phyloP scores from a whole-genome alignment of 1,139 yeast species.

The Candida neerlandica region DNA sequence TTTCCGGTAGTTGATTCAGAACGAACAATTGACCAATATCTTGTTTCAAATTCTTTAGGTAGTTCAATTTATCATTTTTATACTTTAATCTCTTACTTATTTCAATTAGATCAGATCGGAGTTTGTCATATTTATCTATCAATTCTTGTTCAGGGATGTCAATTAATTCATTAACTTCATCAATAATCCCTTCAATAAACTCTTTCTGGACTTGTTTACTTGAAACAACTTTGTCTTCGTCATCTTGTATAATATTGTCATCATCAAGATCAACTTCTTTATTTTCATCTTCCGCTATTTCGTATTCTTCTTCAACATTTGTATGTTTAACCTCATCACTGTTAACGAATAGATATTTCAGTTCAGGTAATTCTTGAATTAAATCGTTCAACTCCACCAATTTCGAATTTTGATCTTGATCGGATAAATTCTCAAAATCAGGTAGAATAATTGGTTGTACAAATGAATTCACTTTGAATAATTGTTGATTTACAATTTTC shows the following conservation, averaged over 20 bases:
- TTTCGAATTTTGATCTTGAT: slow-evolving; percentile 12
- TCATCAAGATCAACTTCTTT: slow-evolving; percentile 9
- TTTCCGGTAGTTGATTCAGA: slow-evolving; percentile 4
- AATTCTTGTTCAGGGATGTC: slow-evolving; percentile 17
- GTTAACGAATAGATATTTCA: slow-evolving; percentile 27
- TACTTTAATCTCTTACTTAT: slow-evolving; percentile 24
- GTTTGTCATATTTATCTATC: slow-evolving; percentile 24
- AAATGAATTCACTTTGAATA: slow-evolving; percentile 24
- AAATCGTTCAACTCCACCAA: slow-evolving; percentile 26
- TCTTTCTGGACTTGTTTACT: slow-evolving; percentile 6
- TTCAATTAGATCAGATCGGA: slow-evolving; percentile 24
- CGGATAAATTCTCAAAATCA: slow-evolving; percentile 19
- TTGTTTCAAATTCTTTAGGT: slow-evolving; percentile 23
- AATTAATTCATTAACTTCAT: slow-evolving; percentile 17
- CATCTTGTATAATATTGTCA: slow-evolving; percentile 19
- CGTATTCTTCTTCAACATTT: slow-evolving; percentile 10
- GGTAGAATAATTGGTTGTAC: slow-evolving; percentile 37
- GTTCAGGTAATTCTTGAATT: slow-evolving; percentile 37
- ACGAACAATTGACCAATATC: slow-evolving; percentile 17
- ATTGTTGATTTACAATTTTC: slow-evolving; percentile 28
- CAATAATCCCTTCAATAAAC: slow-evolving; percentile 14
- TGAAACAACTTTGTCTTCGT: slow-evolving; percentile 10
- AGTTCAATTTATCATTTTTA: slow-evolving; percentile 30
- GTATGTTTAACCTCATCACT: slow-evolving; percentile 8
- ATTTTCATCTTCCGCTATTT: slow-evolving; percentile 11